phyloP scores from a whole-genome alignment of 768 basidiomycete genomes.

The Harrya chromipes region DNA sequence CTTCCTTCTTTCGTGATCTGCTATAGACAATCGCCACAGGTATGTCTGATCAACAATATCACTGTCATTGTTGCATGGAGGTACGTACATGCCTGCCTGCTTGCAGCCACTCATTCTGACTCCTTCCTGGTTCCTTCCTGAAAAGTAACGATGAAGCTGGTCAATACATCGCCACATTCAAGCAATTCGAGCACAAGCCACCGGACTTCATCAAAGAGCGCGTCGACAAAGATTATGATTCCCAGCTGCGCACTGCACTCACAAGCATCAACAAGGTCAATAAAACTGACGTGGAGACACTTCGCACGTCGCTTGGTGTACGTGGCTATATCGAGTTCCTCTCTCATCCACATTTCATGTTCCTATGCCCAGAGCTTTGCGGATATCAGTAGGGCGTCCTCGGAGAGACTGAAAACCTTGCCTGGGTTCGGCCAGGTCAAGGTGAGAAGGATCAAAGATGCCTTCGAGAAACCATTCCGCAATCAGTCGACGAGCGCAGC shows the following conservation, averaged over 20 bases:
- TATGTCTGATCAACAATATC: constrained; percentile 88
- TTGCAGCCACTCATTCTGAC: constrained; percentile 1
- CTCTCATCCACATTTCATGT: neutral
- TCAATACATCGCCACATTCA: constrained; percentile 86
- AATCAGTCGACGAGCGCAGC: constrained; percentile 55
- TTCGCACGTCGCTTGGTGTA: constrained; percentile 90
- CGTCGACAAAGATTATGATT: constrained; percentile 82
- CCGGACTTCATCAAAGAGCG: constrained; percentile 95
- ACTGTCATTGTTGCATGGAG: constrained; percentile 93
- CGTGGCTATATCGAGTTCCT: constrained; percentile 25
- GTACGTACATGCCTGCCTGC: constrained; percentile 40
- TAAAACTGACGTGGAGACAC: constrained; percentile 94
- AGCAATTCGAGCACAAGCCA: constrained; percentile 90
- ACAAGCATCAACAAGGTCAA: constrained; percentile 93
- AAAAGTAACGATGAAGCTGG: constrained; percentile 86
- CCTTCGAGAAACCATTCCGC: constrained; percentile 86
- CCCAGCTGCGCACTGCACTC: constrained; percentile 75
- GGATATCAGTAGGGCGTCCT: constrained; percentile 67
- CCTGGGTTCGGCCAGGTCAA: constrained; percentile 96
- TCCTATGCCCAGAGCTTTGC: constrained; percentile 68
- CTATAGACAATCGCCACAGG: constrained; percentile 35
- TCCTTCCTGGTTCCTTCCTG: neutral
- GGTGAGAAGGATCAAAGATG: constrained; percentile 85
- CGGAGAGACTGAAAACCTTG: constrained; percentile 73
- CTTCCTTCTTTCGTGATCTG: constrained; percentile 3